Evolutionary conservation across 805 yeast species (phyloP), one percentile per base, ranked within the genome.

Genomic region (Pichia kluyveri): DNA sequence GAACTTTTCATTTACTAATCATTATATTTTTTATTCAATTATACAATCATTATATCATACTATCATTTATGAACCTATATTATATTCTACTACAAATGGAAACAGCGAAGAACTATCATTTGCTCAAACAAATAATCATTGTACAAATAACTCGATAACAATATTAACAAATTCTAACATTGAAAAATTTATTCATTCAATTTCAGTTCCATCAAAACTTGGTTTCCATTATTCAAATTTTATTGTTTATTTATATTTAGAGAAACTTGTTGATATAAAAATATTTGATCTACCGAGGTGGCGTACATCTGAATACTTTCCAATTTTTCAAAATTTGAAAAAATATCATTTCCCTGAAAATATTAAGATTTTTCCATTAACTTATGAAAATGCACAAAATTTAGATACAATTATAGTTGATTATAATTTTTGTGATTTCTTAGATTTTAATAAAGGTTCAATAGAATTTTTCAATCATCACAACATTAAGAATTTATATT

Each of bases 401-500:
- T 46, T 63, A 27, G 45, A 51, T 14, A 49, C 59, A 2, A 37
- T 62, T 23, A 51, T 56, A 17, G 50, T 64, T 5, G 68, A 63
- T 47, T 36, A 38, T 38, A 63, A 61, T 45, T 64, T 62, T 45
- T 63, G 67, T 38, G 34, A 47, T 8, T 56, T 56, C 45, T 55
- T 56, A 4, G 64, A 61, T 36, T 45, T 42, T 3, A 32, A 45
- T 15, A 53, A 56, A n/a, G 65, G 66, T 1, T 36, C 53, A 37
- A 48, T 62, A 23, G 52, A 51, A 38, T 62, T 62, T 36, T 50
- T 63, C 34, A 54, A 60, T 47, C 40, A 55, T 36, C 41, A 53
- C 10, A 46, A 52, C 5, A 48, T 64, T 8, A 48, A 47, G 17
- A 42, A 42, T 14, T 36, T 64, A 4, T 57, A 56, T 23, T 53